Percentiles rank a stretch among this genome's conserved stretches.
phyloP scores from a whole-genome alignment of 352 stramenopile species.

The Globisporangium emineosum region DNA sequence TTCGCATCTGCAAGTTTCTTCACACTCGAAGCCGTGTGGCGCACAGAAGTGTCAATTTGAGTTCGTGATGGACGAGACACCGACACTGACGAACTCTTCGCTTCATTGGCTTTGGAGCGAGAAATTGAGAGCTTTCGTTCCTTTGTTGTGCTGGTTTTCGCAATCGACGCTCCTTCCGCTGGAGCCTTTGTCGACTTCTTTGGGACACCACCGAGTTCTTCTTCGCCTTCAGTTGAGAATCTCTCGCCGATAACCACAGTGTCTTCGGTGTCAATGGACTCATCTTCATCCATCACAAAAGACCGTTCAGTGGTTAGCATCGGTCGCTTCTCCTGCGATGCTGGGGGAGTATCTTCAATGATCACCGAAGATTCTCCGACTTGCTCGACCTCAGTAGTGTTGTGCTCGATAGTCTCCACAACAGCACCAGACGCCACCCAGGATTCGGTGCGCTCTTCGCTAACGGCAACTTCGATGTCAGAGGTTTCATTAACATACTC shows the following conservation, averaged over 20 bases:
- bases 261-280: conserved; percentile 58
- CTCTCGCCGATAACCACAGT: conserved; percentile 60
- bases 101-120: neutral
- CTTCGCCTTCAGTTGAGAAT: conserved; percentile 53
- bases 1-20: conserved; percentile 15
- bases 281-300: conserved; percentile 61
- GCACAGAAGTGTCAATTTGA: conserved; percentile 1
- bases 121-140: conserved; percentile 3
- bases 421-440: neutral
- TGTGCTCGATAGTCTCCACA: neutral
- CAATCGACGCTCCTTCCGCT: neutral
- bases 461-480: neutral
- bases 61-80: neutral
- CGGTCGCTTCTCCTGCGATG: conserved; percentile 22
- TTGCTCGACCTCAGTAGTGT: neutral
- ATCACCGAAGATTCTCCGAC: neutral
- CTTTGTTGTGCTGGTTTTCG: neutral
- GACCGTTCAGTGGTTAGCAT: conserved; percentile 70
- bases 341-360: conserved; percentile 1
- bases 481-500: neutral
- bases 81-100: neutral
- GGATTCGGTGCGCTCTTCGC: neutral
- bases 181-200: neutral
- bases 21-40: conserved; percentile 12
- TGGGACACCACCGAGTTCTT: conserved; percentile 29